Percentiles rank a stretch among this genome's conserved stretches.
These are phyloP conservation scores for Vigna trinervia DNA, from an alignment of 306 rosid species.

Conservation along the genomic window DNA sequence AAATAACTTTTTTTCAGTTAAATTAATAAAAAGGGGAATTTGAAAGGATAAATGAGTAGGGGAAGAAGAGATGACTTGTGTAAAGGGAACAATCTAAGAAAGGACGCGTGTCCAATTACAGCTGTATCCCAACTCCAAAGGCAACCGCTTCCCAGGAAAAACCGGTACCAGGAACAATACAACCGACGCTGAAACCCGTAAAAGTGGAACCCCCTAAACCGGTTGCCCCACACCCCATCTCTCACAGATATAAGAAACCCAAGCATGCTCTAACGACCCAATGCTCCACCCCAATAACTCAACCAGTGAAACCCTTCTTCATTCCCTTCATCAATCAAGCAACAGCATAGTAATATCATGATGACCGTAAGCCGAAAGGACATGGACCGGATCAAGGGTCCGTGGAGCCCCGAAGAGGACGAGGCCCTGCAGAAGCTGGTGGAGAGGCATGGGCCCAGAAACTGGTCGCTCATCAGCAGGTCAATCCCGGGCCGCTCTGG, in stretches of 20 bases:
- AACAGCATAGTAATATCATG: background rate
- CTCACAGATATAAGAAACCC: slow-evolving; percentile 48
- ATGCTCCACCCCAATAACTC: background rate
- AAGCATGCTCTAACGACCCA: background rate
- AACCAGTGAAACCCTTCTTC: background rate
- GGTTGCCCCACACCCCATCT: slow-evolving; percentile 55
- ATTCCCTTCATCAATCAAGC: background rate
- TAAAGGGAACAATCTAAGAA: slow-evolving; percentile 28
- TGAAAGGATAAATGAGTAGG: slow-evolving; percentile 20
- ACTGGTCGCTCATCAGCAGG: slow-evolving; percentile 88
- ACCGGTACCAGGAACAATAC: slow-evolving; percentile 54
- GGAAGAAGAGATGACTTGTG: slow-evolving; percentile 41
- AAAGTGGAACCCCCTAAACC: slow-evolving; percentile 55
- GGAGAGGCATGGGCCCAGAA: slow-evolving; percentile 77
- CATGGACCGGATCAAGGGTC: slow-evolving; percentile 96
- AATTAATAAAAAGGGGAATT: background rate
- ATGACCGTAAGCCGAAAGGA: slow-evolving; percentile 60
- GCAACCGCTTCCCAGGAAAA: slow-evolving; percentile 60
- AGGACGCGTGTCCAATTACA: slow-evolving; percentile 84
- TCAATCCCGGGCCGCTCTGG: slow-evolving; percentile 92
- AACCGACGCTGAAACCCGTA: slow-evolving; percentile 37
- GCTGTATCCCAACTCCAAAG: slow-evolving; percentile 83
- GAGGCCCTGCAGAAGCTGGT: slow-evolving; percentile 72
- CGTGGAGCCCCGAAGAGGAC: slow-evolving; percentile 98
- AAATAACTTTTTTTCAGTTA: background rate